Base-by-base conservation (phyloP, 1,139 yeast genomes). In the Candida tetrigidarum region DNA sequence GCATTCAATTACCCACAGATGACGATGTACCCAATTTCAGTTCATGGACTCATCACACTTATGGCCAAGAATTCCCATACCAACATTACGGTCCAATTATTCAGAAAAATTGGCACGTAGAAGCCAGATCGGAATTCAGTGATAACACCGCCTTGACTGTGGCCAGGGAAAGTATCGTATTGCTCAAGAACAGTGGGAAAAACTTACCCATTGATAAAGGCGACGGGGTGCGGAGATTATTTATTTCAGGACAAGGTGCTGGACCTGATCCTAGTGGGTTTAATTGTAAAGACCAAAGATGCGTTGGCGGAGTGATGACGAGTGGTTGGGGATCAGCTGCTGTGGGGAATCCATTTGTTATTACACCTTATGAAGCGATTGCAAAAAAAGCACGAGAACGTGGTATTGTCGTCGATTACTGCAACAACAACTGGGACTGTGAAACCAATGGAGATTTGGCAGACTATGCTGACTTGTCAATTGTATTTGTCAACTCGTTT, bases 41-140 rank as follows among this genome's bases (percentile, higher is more conserved):
- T 48, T 78, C 85, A 1, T 80, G 84, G 84, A 78, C 85, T 3
- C 63, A 64, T 46, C 79, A 78, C 52, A 78, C 83, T 1, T 74
- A 68, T 53, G 84, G 80, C 15, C 81, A 75, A 47, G 68, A 76
- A 47, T 77, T 66, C 53, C 81, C 81, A 12, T 73, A 71, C 54
- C 80, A 79, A 51, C 76, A 76, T 44, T 74, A 61, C 50, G 84
- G 85, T 0, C 81, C 84, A 9, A 72, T 76, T 18, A 68, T 69
- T 20, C 79, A 74, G 53, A 76, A 79, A 33, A 83, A 82, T 55
- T 71, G 78, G 68, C 86, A 81, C 54, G 66, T 72, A 37, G 82
- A 81, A 46, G 82, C 79, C 4, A 66, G 84, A 37, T 69, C 75
- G 23, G 68, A 67, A 14, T 71, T 76, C 43, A 74, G 83, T 20